Evolutionary conservation across 225 moss, liverwort and hornwort species (phyloP), one percentile per base, ranked within the genome.

Genomic region (Sphagnum contortum): DNA sequence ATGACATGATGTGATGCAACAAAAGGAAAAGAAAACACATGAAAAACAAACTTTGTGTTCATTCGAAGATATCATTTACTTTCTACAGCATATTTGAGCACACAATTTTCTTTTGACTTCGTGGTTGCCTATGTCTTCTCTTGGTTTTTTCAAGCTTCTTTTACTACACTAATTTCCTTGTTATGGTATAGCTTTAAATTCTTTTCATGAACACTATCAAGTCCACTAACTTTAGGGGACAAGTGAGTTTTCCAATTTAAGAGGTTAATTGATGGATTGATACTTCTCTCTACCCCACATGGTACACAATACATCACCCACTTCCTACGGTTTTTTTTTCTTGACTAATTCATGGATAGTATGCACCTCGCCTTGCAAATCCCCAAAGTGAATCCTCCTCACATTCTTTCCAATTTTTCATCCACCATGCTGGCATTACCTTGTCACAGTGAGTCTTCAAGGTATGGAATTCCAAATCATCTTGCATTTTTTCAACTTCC

Each of bases 201-300:
- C 14, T 50, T 64, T 2, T 64, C 11, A 5, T 64, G 48, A 47
- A 48, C 63, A 49, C 49, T 64, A 6, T 9, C 5, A 49, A 48
- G 5, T 44, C 48, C 63, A 64, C 49, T 12, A 11, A 2, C 12
- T 29, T 64, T 64, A 11, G 48, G 63, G 13, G 63, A 8, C 12
- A 64, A 2, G 49, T 64, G 63, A 48, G 49, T 64, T n/a, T 10
- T 48, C 5, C n/a, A 64, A 64, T 64, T 64, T 0, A 48, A n/a
- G 48, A 64, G 49, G 48, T 4, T 48, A 11, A 8, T 49, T 3
- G 29, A 29, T 29, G 29, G 63, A 64, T 9, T 47, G 63, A 5
- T 50, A 48, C 2, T 14, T 48, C 49, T 29, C 49, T 64, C 63
- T 10, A 48, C 45, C 48, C 10, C 47, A 64, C 63, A 52, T 52